Conservation (phyloP, 805 yeast species). For the Wickerhamomyces subpelliculosus region DNA sequence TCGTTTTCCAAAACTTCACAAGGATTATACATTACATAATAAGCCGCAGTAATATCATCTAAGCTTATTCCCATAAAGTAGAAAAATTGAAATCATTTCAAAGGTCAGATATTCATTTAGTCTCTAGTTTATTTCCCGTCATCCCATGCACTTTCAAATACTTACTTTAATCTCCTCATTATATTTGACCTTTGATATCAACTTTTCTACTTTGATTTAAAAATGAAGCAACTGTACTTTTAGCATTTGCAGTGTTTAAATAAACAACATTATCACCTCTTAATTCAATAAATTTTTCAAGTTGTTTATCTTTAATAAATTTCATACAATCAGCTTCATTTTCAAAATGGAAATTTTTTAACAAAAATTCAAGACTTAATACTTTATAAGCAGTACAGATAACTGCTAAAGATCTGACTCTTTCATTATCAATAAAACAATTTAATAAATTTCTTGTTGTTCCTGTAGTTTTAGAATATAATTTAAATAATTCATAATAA, state of each 20-base stretch:
- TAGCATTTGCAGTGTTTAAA: conserved; percentile 29
- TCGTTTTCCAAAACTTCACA: too few species aligned
- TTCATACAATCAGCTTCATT: conserved; percentile 28
- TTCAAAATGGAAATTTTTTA: conserved; percentile 33
- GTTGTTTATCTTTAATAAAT: conserved; percentile 36
- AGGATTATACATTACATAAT: too few species aligned
- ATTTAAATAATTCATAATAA: conserved; percentile 45
- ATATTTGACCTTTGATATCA: conserved; percentile 88
- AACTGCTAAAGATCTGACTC: conserved; percentile 47
- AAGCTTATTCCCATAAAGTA: too few species aligned
- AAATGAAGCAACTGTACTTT: conserved; percentile 28
- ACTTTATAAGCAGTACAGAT: conserved; percentile 53
- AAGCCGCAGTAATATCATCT: too few species aligned
- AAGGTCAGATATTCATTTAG: too few species aligned
- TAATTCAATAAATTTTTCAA: conserved; percentile 26
- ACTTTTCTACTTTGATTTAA: conserved; percentile 44
- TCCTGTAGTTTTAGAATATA: conserved; percentile 32
- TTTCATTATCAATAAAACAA: conserved; percentile 49
- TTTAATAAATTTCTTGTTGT: conserved; percentile 41
- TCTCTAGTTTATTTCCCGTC: too few species aligned
- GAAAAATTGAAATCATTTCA: neutral
- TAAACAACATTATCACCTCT: conserved; percentile 24
- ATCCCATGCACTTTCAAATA: neutral
- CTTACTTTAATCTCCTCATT: conserved; percentile 2
- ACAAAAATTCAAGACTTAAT: conserved; percentile 32